Evolutionary conservation across 148 eudicot species (phyloP).

Genomic region (Polygonum aviculare): DNA sequence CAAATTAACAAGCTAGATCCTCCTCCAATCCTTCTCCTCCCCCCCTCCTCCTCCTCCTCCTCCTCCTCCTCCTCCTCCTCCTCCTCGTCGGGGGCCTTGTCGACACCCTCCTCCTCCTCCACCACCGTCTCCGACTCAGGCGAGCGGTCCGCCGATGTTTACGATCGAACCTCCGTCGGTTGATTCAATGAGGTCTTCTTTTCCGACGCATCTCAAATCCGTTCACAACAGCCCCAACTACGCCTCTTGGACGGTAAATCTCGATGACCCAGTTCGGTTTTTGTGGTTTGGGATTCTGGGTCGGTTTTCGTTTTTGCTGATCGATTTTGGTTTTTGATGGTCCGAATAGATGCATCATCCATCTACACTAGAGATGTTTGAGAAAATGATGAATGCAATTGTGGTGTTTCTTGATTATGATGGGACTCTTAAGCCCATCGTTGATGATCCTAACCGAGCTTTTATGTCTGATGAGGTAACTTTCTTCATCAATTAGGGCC

Average conservation of each 20-base stretch:
- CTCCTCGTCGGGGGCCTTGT: too few relatives aligned
- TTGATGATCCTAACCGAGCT: constrained; percentile 11
- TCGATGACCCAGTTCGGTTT: background rate
- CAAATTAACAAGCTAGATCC: too few relatives aligned
- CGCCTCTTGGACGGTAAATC: background rate
- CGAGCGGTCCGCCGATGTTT: too few relatives aligned
- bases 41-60: too few relatives aligned
- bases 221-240: background rate
- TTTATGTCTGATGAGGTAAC: constrained; percentile 9
- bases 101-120: too few relatives aligned
- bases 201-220: constrained; percentile 7
- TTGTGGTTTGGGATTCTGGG: background rate
- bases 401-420: constrained; percentile 6
- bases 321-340: background rate
- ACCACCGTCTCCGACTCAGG: too few relatives aligned
- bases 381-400: background rate
- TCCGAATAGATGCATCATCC: background rate
- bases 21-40: too few relatives aligned
- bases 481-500: background rate
- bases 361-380: constrained; percentile 6
- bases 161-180: background rate
- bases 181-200: constrained; percentile 19
- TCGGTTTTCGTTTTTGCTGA: background rate
- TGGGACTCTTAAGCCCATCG: constrained; percentile 10
- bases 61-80: too few relatives aligned